phyloP scores from a whole-genome alignment of 2,329 filamentous ascomycete genomes.

The Xylariaceae sp. region DNA sequence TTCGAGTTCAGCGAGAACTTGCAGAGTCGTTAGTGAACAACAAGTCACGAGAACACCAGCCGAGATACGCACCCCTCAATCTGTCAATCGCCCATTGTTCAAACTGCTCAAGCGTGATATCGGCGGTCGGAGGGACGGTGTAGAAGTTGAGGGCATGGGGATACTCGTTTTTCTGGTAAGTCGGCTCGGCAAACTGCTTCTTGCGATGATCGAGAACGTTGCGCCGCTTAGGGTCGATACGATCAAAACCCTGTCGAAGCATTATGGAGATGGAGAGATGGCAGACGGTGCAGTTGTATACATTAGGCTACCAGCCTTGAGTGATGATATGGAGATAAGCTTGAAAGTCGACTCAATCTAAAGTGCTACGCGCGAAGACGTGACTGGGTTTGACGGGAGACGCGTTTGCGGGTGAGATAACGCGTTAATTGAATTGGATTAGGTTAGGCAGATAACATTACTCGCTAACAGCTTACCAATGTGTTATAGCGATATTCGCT shows the following conservation, averaged over 20 bases:
- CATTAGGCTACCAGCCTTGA: background rate
- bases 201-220: conserved; percentile 73
- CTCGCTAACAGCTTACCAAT: too few species aligned
- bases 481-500: background rate
- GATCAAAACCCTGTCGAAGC: conserved; percentile 37
- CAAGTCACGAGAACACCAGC: background rate
- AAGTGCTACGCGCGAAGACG: conserved; percentile 7
- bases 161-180: conserved; percentile 74
- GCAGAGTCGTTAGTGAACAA: conserved; percentile 20
- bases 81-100: conserved; percentile 98
- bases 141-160: conserved; percentile 91
- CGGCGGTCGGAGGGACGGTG: conserved; percentile 76
- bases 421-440: conserved; percentile 22
- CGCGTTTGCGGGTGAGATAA: conserved; percentile 20
- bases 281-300: background rate
- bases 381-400: conserved; percentile 16
- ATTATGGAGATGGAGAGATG: conserved; percentile 20
- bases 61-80: conserved; percentile 58
- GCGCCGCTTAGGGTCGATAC: conserved; percentile 66
- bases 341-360: background rate
- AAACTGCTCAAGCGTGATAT: conserved; percentile 95
- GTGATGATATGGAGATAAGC: background rate
- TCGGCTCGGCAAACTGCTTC: conserved; percentile 74
- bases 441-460: conserved; percentile 4
- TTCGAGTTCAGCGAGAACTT: conserved; percentile 83